phyloP scores from a whole-genome alignment of 148 eudicot species.

The Limonium bicolor region DNA sequence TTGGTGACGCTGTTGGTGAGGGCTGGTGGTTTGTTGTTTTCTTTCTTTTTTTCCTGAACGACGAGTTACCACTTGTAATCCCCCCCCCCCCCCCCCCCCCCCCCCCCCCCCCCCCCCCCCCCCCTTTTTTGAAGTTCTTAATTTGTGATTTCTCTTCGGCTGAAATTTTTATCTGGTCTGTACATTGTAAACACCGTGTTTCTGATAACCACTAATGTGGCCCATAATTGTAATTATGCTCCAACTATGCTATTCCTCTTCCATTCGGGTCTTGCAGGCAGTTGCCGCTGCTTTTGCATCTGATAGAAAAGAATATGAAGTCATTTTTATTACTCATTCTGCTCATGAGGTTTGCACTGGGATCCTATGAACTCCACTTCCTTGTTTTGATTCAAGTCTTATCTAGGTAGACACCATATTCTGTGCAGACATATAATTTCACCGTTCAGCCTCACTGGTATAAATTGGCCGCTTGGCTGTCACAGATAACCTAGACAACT shows the following conservation, averaged over 20 bases:
- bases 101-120: no score
- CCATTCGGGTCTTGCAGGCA: conserved; percentile 21
- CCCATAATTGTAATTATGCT: neutral
- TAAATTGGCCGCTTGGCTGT: no score
- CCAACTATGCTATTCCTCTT: neutral
- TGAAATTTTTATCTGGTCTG: neutral
- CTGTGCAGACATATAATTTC: no score
- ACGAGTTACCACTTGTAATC: no score
- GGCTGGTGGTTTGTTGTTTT: no score
- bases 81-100: no score
- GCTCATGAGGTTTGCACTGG: conserved; percentile 41
- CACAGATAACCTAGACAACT: no score
- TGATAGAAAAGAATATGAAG: conserved; percentile 45
- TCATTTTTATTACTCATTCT: conserved; percentile 64
- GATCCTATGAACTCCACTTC: neutral
- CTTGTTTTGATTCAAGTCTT: neutral
- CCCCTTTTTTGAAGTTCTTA: neutral
- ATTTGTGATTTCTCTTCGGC: neutral
- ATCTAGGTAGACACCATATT: no score
- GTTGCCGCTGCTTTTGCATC: conserved; percentile 77
- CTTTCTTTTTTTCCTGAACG: no score
- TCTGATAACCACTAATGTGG: neutral
- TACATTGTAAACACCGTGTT: neutral
- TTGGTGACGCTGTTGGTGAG: no score
- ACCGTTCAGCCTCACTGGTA: no score